Evolutionary conservation across 202 grass and related monocot genomes (phyloP).

Genomic region (Thinopyrum obtusiflorum): DNA sequence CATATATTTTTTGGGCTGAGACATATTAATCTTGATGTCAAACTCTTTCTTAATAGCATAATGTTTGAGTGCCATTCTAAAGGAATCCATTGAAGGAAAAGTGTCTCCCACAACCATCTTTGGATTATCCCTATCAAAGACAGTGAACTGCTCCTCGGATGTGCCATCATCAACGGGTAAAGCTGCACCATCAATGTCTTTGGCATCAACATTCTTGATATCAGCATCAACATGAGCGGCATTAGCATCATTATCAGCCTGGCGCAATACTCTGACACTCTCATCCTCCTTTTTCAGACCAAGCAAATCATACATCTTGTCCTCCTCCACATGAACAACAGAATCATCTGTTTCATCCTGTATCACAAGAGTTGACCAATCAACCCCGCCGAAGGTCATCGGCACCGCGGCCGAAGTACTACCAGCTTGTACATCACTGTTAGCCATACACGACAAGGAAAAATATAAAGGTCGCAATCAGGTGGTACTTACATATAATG

Average conservation of each 20-base stretch:
- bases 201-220: neutral
- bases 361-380: neutral
- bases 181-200: neutral
- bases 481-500: too few species aligned
- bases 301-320: neutral
- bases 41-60: too few species aligned
- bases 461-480: too few species aligned
- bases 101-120: neutral
- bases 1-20: too few species aligned
- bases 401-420: neutral
- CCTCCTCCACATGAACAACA: neutral
- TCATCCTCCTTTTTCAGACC: neutral
- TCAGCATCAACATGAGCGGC: neutral
- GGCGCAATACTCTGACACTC: too few species aligned
- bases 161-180: neutral
- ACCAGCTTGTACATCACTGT: neutral
- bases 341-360: neutral
- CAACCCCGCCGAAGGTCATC: neutral
- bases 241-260: too few species aligned
- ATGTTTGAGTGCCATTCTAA: neutral
- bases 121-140: neutral
- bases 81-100: neutral
- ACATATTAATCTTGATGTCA: too few species aligned
- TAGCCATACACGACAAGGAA: neutral
- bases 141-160: neutral